Conservation (phyloP, 306 rosid species). For the Luffa acutangula region DNA sequence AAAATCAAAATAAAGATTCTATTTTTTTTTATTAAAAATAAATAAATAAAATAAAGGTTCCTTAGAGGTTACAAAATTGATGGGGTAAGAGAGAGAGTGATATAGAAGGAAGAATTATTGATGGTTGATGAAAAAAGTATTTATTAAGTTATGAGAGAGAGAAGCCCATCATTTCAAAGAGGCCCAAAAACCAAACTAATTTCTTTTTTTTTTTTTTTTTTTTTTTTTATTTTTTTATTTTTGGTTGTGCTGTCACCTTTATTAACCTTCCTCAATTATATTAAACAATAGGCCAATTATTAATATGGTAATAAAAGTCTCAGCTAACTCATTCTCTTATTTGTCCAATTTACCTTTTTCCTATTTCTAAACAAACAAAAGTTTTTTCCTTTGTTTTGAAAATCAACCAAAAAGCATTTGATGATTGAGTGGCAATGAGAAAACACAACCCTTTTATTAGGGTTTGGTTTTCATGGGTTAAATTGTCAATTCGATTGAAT, state of each 20-base stretch:
- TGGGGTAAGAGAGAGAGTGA: conserved; percentile 1
- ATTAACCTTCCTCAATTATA: conserved; percentile 24
- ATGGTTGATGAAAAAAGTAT: conserved; percentile 7
- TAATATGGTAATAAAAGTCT: neutral
- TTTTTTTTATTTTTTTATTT: neutral
- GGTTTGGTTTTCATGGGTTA: neutral
- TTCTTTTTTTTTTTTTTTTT: conserved; percentile 7
- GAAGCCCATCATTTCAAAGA: conserved; percentile 42
- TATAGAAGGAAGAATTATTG: conserved; percentile 6
- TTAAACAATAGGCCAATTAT: neutral
- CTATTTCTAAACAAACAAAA: neutral
- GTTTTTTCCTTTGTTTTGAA: neutral
- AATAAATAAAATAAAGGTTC: neutral
- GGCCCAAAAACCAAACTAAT: conserved; percentile 34
- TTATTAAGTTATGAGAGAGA: conserved; percentile 3
- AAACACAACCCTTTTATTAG: neutral
- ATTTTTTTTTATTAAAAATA: too few species aligned
- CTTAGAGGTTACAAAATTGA: conserved; percentile 4
- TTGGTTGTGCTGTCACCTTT: conserved; percentile 63
- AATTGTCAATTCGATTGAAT: neutral
- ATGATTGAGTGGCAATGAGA: neutral
- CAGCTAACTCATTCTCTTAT: neutral
- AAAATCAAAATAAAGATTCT: neutral
- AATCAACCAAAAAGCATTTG: neutral
- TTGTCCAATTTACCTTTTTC: neutral